Evolutionary conservation across 441 rosid genomes (phyloP), one percentile per base, ranked within the genome.

Genomic region (Breynia disticha): DNA sequence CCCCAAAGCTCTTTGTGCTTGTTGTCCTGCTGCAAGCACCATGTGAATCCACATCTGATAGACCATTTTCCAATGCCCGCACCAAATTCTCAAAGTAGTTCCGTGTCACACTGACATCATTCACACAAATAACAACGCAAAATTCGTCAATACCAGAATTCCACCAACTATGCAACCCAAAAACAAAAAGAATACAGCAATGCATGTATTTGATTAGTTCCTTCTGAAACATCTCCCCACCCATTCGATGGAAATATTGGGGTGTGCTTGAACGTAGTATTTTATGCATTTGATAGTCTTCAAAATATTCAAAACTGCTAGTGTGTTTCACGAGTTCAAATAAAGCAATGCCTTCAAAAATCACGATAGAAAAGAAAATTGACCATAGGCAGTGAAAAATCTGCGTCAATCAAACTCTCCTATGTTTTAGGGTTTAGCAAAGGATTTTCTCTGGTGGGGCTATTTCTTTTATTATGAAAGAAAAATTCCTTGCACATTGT

Each of bases 81-180:
- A 91, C 94, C 62, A 91, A 73, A 72, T 91, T 91, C 75, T 88
- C 97, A n/a, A 91, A 91, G 70, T 80, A 91, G 60, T 77, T 91
- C 70, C 82, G 75, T 3, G 98, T 91, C 56, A 88, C 95, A 47
- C 98, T 91, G 89, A 64, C 55, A 51, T 10, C 32, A 63, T 39
- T 39, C 48, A 44, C 32, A 14, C 50, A 63, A 28, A 15, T 44
- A 7, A 21, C 2, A 46, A 47, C 5, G 4, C 8, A 5, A 2
- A 35, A 21, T 21, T 15, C 16, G 32, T 16, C n/a, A 46, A 43
- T 24, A 24, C 32, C 32, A 24, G 32, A 24, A 24, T 24, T 24
- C 32, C 41, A 48, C 21, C 42, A 50, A 35, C 8, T 43, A 11
- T 19, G 10, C 11, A 11, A 9, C 39, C 10, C 4, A n/a, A n/a